These are phyloP conservation scores for Prunus dulcis DNA, from an alignment of 306 rosid species.

Conservation along the genomic window DNA sequence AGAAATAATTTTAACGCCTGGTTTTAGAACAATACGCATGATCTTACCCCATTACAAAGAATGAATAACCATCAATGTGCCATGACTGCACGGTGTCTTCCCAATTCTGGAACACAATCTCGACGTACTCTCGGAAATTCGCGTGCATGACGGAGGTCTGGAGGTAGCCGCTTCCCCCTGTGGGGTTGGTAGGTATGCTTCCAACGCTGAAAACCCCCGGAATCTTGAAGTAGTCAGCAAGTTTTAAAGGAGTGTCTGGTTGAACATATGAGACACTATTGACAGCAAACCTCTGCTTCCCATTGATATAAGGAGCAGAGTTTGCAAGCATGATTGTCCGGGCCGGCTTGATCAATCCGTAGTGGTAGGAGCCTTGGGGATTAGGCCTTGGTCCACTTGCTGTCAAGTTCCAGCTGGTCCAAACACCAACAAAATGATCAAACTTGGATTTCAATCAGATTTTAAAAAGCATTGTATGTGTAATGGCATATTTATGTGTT, in stretches of 20 bases:
- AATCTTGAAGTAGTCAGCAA: conserved; percentile 81
- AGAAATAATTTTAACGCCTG: not conserved
- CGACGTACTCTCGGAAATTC: conserved; percentile 72
- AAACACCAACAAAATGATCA: not conserved
- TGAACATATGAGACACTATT: conserved; percentile 68
- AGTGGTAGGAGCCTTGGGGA: conserved; percentile 96
- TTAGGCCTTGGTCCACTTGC: conserved; percentile 99
- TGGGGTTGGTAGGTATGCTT: conserved; percentile 63
- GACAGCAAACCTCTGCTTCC: conserved; percentile 92
- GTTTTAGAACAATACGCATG: not conserved
- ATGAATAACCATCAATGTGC: conserved; percentile 88
- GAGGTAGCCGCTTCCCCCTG: conserved; percentile 59
- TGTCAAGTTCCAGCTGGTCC: conserved; percentile 72
- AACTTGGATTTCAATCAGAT: no score
- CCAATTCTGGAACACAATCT: conserved; percentile 96
- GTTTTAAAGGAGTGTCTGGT: conserved; percentile 83
- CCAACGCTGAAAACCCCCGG: conserved; percentile 79
- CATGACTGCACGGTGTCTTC: conserved; percentile 82
- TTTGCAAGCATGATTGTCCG: conserved; percentile 79
- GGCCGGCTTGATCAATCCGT: conserved; percentile 71
- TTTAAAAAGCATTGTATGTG: no score
- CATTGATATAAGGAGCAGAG: conserved; percentile 79
- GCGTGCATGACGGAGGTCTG: conserved; percentile 88
- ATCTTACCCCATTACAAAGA: conserved; percentile 88
- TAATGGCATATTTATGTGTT: no score